phyloP scores from a whole-genome alignment of 2,329 filamentous ascomycete species.

The Cercospora sp. region DNA sequence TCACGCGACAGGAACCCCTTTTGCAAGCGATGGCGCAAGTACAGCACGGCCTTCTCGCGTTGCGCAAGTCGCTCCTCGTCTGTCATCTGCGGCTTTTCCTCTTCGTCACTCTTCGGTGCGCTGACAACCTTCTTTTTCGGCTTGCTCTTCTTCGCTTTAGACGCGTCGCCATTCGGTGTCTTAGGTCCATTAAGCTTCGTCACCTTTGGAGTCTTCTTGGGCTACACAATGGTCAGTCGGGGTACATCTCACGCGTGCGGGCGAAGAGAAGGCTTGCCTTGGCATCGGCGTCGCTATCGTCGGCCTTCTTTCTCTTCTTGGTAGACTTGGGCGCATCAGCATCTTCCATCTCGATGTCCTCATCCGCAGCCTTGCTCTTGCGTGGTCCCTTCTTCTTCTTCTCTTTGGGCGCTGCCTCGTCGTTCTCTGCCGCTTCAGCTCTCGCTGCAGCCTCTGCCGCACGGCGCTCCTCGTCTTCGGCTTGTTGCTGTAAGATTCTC shows the following conservation, averaged over 20 bases:
- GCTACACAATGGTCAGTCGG: slow-evolving; percentile 40
- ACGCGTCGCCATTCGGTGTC: slow-evolving; percentile 41
- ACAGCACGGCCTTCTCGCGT: slow-evolving; percentile 72
- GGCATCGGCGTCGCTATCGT: slow-evolving; percentile 67
- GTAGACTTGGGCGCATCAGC: slow-evolving; percentile 59
- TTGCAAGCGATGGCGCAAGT: slow-evolving; percentile 90
- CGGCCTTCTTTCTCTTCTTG: slow-evolving; percentile 81
- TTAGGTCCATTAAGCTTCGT: slow-evolving; percentile 50
- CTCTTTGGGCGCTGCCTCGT: slow-evolving; percentile 54
- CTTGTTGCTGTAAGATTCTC: slow-evolving; percentile 30
- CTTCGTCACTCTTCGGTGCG: slow-evolving; percentile 55
- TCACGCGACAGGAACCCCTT: slow-evolving; percentile 88
- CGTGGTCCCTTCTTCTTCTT: slow-evolving; percentile 46
- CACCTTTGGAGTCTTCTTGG: slow-evolving; percentile 53
- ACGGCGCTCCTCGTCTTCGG: slow-evolving; percentile 43
- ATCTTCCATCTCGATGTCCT: slow-evolving; percentile 59
- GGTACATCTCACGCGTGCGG: background rate
- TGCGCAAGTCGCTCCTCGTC: slow-evolving; percentile 57
- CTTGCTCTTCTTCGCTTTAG: slow-evolving; percentile 50
- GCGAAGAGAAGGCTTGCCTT: slow-evolving; percentile 47
- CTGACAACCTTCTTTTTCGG: slow-evolving; percentile 61
- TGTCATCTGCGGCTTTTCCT: slow-evolving; percentile 57
- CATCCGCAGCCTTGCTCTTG: slow-evolving; percentile 39
- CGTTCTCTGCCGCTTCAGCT: slow-evolving; percentile 36
- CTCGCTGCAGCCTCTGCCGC: slow-evolving; percentile 47